Evolutionary conservation across 495 filamentous ascomycete genomes (phyloP), one percentile per base, ranked within the genome.

Genomic region (Hypomontagnella submonticulosa): DNA sequence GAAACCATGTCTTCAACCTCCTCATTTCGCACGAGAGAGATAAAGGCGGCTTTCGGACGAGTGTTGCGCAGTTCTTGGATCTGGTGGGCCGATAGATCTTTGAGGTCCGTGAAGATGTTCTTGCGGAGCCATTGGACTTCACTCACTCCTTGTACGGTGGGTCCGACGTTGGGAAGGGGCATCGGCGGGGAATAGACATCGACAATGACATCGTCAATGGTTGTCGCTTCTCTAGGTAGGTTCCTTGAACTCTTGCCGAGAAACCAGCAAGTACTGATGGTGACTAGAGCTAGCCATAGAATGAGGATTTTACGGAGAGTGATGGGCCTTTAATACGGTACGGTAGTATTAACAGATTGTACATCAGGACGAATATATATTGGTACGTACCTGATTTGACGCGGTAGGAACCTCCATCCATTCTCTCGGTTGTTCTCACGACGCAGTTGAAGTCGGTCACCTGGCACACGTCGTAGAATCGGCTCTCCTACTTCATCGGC

Each of bases 1-100:
- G 87, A 84, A 5, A 89, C 84, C 66, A 95, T 91, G n/a, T 92
- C 91, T 85, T 90, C 92, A 36, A 92, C 69, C 71, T 95, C 91
- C 12, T 76, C 78, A 67, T 94, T 93, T 52, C 90, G 86, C 7
- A 91, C 91, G 43, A 95, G 80, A 7, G 92, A 90, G 42, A 95
- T 87, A 69, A 95, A 93, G 4, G 91, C 92, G 27, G 91, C 92
- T 71, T 92, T 92, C 69, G 90, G 86, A 15, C 85, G 87, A 10
- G 59, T 65, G 11, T 66, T 62, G 7, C 53, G 32, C 8, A 74
- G 57, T 8, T 37, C 37, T 18, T 67, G 60, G 4, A 64, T 13
- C 40, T 73, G 57, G 1, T 64, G 30, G 0, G 50, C n/a, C 4
- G 66, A 40, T 8, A 70, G 38, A 15, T 68, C 54, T 7, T 57